phyloP scores from a whole-genome alignment of 163 green algal genomes.

The Trebouxia gelatinosa region DNA sequence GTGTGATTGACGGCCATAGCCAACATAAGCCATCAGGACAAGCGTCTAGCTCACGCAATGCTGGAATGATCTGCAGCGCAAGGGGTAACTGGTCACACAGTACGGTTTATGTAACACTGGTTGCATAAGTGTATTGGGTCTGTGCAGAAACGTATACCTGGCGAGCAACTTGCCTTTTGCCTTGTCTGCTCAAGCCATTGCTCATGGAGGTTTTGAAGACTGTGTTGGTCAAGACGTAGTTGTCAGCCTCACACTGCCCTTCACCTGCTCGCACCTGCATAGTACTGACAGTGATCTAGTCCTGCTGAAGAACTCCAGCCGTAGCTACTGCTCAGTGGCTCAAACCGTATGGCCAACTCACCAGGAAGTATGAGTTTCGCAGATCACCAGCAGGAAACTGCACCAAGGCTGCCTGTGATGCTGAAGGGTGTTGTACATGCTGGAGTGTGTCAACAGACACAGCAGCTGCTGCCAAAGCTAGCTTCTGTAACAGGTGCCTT shows the following conservation, averaged over 20 bases:
- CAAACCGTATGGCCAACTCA: background rate
- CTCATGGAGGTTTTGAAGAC: conserved; percentile 48
- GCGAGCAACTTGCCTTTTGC: conserved; percentile 54
- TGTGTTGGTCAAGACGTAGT: conserved; percentile 57
- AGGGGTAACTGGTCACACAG: no score
- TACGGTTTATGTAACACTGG: no score
- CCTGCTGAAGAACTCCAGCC: background rate
- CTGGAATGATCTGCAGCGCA: conserved; percentile 37
- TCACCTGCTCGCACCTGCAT: conserved; percentile 54
- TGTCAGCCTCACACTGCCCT: conserved; percentile 48
- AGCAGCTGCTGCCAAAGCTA: background rate
- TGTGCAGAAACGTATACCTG: no score
- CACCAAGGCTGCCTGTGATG: conserved; percentile 35
- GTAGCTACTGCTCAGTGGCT: background rate
- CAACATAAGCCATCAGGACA: conserved; percentile 47
- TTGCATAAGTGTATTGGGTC: no score
- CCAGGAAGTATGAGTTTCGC: conserved; percentile 55
- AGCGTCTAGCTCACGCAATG: conserved; percentile 30
- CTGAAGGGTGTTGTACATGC: background rate
- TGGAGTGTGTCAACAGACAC: background rate
- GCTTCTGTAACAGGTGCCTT: background rate
- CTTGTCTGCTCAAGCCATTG: conserved; percentile 42
- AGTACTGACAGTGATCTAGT: background rate
- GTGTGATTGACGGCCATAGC: conserved; percentile 83
- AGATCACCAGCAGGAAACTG: conserved; percentile 50